phyloP scores from a whole-genome alignment of 2,329 filamentous ascomycete species.

The Cercospora sp. region DNA sequence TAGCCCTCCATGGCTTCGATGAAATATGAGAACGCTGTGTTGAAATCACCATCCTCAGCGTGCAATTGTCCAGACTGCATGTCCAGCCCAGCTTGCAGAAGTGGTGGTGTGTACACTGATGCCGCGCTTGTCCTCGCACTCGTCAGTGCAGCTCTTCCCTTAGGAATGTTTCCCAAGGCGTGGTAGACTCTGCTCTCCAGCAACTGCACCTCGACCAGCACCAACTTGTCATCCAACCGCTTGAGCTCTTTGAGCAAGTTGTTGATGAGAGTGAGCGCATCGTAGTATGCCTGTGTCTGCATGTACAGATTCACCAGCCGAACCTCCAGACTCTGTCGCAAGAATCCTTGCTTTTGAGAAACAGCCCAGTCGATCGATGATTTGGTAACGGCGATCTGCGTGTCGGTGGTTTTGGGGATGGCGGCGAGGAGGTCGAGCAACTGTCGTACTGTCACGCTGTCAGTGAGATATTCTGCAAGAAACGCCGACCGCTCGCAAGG shows the following conservation, averaged over 20 bases:
- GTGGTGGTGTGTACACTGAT: conserved; percentile 93
- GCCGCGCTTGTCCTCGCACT: conserved; percentile 93
- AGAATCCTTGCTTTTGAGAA: conserved; percentile 88
- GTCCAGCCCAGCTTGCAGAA: conserved; percentile 92
- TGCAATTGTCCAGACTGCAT: conserved; percentile 99
- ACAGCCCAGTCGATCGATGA: conserved; percentile 99
- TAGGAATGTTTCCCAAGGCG: conserved; percentile 92
- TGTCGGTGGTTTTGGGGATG: conserved; percentile 92
- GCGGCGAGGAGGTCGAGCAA: conserved; percentile 92
- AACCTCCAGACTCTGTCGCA: conserved; percentile 96
- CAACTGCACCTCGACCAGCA: conserved; percentile 95
- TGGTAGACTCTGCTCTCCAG: conserved; percentile 97
- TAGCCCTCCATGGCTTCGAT: conserved; percentile 98
- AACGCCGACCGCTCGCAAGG: no score
- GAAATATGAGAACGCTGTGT: conserved; percentile 97
- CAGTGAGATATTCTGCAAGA: no score
- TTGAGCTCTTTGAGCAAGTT: conserved; percentile 93
- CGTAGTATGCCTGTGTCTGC: conserved; percentile 96
- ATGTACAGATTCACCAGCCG: conserved; percentile 92
- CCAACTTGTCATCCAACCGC: conserved; percentile 96
- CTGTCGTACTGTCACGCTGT: conserved; percentile 67
- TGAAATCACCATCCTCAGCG: conserved; percentile 98
- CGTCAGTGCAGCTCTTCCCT: conserved; percentile 91
- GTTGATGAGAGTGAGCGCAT: conserved; percentile 95
- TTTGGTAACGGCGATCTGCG: conserved; percentile 92